These are phyloP conservation scores for Trichosanthes cucumerina DNA, from an alignment of 306 rosid species.

Conservation along the genomic window DNA sequence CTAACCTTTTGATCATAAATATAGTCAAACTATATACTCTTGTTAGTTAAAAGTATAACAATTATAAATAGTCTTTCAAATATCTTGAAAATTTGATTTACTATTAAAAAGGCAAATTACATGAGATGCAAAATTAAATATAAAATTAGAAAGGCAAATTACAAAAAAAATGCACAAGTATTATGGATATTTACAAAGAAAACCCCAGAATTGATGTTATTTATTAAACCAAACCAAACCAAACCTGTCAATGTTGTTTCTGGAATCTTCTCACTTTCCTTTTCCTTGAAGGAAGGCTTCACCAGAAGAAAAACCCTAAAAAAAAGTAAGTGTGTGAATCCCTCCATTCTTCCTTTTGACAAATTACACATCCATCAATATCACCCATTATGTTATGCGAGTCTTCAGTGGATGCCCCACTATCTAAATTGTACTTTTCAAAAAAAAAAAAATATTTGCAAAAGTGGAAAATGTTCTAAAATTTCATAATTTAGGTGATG, in stretches of 20 bases:
- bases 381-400: neutral
- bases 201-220: neutral
- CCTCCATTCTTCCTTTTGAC: neutral
- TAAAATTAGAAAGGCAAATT: neutral
- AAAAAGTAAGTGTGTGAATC: neutral
- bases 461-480: neutral
- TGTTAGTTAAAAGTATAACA: too few relatives aligned
- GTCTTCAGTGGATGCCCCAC: neutral
- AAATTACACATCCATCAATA: neutral
- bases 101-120: too few relatives aligned
- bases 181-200: neutral
- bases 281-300: too few relatives aligned
- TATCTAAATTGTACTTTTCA: neutral
- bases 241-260: neutral
- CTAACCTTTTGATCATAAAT: too few relatives aligned
- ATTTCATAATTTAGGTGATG: too few relatives aligned
- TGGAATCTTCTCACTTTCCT: neutral
- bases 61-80: too few relatives aligned
- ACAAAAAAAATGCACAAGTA: neutral
- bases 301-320: neutral
- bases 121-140: too few relatives aligned
- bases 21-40: too few relatives aligned
- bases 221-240: neutral
- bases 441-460: neutral
- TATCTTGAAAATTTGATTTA: too few relatives aligned